A percentile compares a stretch with the other conserved stretches of the same genome.
Conservation (phyloP, 2,329 filamentous ascomycete genomes). For the Blastomyces percursus region DNA sequence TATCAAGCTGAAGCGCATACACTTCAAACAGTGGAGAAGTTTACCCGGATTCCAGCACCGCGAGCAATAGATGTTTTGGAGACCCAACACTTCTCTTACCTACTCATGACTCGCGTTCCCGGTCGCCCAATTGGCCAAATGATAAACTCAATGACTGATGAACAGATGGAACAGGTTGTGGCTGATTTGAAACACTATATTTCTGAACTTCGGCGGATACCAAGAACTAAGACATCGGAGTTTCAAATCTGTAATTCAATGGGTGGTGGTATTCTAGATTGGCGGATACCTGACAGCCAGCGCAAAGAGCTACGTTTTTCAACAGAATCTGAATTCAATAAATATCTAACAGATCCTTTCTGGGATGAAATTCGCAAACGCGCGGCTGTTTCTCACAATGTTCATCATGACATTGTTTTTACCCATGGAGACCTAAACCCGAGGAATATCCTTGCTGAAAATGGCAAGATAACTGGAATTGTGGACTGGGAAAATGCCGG, state of each 20-base stretch:
- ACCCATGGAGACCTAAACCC: slow-evolving; percentile 22
- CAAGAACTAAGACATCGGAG: not conserved
- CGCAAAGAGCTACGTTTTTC: slow-evolving; percentile 11
- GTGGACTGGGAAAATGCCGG: slow-evolving; percentile 24
- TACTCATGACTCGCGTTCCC: slow-evolving; percentile 15
- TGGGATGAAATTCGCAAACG: slow-evolving; percentile 8
- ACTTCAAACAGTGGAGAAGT: slow-evolving; percentile 9
- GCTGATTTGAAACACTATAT: slow-evolving; percentile 11
- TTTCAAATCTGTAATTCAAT: slow-evolving; percentile 12
- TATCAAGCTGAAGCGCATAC: slow-evolving; percentile 11
- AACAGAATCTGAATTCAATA: slow-evolving; percentile 13
- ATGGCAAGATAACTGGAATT: slow-evolving; percentile 19
- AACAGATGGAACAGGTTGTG: slow-evolving; percentile 10
- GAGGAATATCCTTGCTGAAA: slow-evolving; percentile 21
- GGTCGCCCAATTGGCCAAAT: slow-evolving; percentile 12
- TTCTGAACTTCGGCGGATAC: slow-evolving; percentile 10
- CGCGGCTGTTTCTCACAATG: slow-evolving; percentile 11
- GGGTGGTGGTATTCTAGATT: slow-evolving; percentile 12
- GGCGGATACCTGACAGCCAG: slow-evolving; percentile 13
- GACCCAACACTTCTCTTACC: slow-evolving; percentile 8
- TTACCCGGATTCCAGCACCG: slow-evolving; percentile 11
- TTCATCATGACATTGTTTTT: slow-evolving; percentile 20
- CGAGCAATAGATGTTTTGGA: slow-evolving; percentile 10
- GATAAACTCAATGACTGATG: slow-evolving; percentile 13
- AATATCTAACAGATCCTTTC: slow-evolving; percentile 12